Evolutionary conservation across 768 basidiomycete genomes (phyloP), one percentile per base, ranked within the genome.

Genomic region (Obba rivulosa): DNA sequence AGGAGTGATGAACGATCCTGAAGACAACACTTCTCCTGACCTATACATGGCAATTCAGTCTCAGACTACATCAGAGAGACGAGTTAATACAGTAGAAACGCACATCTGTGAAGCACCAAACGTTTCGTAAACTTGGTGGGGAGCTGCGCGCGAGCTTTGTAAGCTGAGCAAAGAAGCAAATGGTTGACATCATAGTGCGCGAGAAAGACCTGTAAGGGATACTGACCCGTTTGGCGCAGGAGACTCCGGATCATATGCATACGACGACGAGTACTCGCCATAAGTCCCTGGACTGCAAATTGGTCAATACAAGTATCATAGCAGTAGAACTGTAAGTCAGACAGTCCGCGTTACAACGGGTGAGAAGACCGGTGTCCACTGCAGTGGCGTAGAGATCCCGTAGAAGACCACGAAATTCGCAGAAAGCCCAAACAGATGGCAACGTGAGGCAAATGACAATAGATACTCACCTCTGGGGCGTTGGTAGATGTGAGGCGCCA

Each of bases 401-500:
- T n/a, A n/a, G n/a, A n/a, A n/a, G n/a, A n/a, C n/a, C n/a, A n/a
- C n/a, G n/a, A n/a, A n/a, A n/a, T n/a, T n/a, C n/a, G n/a, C n/a
- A n/a, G n/a, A n/a, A n/a, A n/a, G n/a, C n/a, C n/a, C n/a, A n/a
- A n/a, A n/a, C n/a, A n/a, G n/a, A n/a, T n/a, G n/a, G n/a, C n/a
- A n/a, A n/a, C n/a, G n/a, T n/a, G n/a, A n/a, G n/a, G n/a, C n/a
- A n/a, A n/a, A n/a, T n/a, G n/a, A n/a, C n/a, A n/a, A n/a, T n/a
- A 10, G 22, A n/a, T 22, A 57, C 65, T 55, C 50, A 64, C 66
- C 66, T 67, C 51, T 66, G 62, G 3, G 66, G 66, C 2, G 66
- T 67, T 9, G 66, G 66, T 2, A 65, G 51, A 31, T 68, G 66
- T 0, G 65, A 52, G 10, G 45, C 46, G 25, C 41, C 25, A 10